Base-by-base conservation (phyloP, 805 yeast genomes). In the Debaryomyces maramus region DNA sequence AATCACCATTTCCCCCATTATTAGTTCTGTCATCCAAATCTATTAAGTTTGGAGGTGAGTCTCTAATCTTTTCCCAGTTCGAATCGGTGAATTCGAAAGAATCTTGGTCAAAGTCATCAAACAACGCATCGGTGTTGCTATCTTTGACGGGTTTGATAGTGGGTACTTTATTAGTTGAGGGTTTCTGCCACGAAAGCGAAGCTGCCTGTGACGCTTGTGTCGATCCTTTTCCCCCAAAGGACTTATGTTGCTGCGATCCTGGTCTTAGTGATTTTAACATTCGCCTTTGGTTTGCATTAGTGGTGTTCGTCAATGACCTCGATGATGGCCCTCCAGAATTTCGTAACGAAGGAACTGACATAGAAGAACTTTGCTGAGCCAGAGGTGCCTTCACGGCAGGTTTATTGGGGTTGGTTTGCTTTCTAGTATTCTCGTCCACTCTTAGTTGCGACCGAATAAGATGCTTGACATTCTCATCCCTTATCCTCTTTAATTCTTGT, bases 1-100 rank as follows among this genome's bases (percentile, higher is more conserved):
- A 24, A 15, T 24, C 8, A 5, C 13, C 13, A 24, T 4, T 24
- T 7, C 13, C 28, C 15, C 11, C 4, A 24, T 24, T 24, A 24
- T 24, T 4, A 23, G 29, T 38, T 26, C 22, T 33, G 24, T 47
- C 50, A 55, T 78, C 95, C 50, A 88, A 80, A 55, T 88, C 96
- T 45, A 89, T 85, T 50, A 88, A 70, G 43, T 80, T 78, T 26
- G 75, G 70, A 1, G 40, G 34, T 15, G 36, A 47, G 41, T 48
- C 48, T 26, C 52, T 52, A 30, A 61, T 52, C 31, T 50, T 54
- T 27, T 56, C 66, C 62, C 67, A 60, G 27, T 53, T 50, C n/a
- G 39, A 16, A 11, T 47, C 46, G 14, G 42, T 40, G 20, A 52
- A 48, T 24, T 52, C 58, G 5, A 55, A 46, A 17, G 54, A 45